Evolutionary conservation across 139 green algal genomes (phyloP), one percentile per base, ranked within the genome.

Genomic region (Chlamydomonas incerta): DNA sequence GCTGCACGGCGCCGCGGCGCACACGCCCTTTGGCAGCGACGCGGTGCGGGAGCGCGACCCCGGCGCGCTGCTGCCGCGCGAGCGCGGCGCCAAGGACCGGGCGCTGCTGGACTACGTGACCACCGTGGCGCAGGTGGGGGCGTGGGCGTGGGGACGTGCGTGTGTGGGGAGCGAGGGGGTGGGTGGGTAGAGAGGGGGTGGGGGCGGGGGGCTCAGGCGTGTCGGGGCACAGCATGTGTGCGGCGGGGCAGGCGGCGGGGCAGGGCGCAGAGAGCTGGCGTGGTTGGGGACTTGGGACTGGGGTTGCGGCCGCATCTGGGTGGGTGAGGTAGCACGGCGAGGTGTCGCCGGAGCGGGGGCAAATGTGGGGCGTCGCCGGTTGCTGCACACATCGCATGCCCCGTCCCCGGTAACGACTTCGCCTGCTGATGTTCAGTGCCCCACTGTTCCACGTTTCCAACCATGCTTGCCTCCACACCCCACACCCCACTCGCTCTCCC

Each of bases 81-180:
- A 34, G 2, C 41, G 41, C 41, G 74, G 67, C n/a, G 5, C 13
- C 2, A 81, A 72, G 26, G 88, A 90, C 50, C 82, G 85, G 81
- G 76, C 85, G 21, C 57, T 92, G 62, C 74, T 84, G 29, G 83
- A 89, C 20, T 89, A 91, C 72, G 50, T 87, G 28, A 62, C 71
- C 37, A 85, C 67, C 0, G 57, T 73, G 62, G 77, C 77, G 46
- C 77, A 74, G 77, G 77, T 83, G 37, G 1, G 60, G 34, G 60
- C 11, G 60, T 2, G 60, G 3, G 60, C 11, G 60, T 68, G 60
- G 60, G 11, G 2, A 34, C 18, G 18, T 34, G 26, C 11, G 26
- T 31, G 55, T 3, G 21, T 2, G 4, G 1, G n/a, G 50, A n/a
- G 18, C 5, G 29, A 29, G 8, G 4, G 72, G 37, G 50, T 9